Evolutionary conservation across 306 rosid species (phyloP), one percentile per base, ranked within the genome.

Genomic region (Abrus precatorius): DNA sequence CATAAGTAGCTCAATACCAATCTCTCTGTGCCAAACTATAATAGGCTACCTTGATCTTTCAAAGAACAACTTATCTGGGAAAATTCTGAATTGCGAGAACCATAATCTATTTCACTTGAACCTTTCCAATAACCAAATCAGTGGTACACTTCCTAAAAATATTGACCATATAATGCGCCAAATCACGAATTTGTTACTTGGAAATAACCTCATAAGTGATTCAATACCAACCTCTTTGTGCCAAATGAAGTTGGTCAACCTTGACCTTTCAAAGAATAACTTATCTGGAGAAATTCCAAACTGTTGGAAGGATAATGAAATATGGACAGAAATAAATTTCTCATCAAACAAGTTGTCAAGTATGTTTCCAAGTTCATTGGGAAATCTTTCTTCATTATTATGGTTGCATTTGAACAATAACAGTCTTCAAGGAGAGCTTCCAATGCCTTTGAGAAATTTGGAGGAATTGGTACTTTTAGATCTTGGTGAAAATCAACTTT

Each of bases 391-490:
- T 0, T 1, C 29, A 0, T 1, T 57, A 9, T 0, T 0, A 0
- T 64, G 54, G 69, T 83, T 43, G 57, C 78, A 75, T 64, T 59
- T 83, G 54, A 55, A 80, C 48, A n/a, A 71, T 3, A 86, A 83
- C 48, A 60, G 6, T 0, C 29, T 75, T 65, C 52, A 63, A 34
- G 83, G 83, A 7, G 55, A 59, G 44, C 1, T 69, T 32, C 71
- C 75, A 1, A 0, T 0, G 4, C 43, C 44, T 14, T 7, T 74
- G 34, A 32, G 3, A 9, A 64, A 65, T 7, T 70, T 57, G 29
- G 0, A 10, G 0, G 0, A 9, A 0, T 13, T 87, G 50, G 0
- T 4, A 0, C 27, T 71, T 5, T 30, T 87, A 1, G 85, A 87
- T 54, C 29, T 67, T 4, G 80, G 84, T 3, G 61, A 66, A 5